Percentiles rank a stretch among this genome's conserved stretches.
phyloP scores from a whole-genome alignment of 371 early-diverging fungal species.

The Mortierella sp. region DNA sequence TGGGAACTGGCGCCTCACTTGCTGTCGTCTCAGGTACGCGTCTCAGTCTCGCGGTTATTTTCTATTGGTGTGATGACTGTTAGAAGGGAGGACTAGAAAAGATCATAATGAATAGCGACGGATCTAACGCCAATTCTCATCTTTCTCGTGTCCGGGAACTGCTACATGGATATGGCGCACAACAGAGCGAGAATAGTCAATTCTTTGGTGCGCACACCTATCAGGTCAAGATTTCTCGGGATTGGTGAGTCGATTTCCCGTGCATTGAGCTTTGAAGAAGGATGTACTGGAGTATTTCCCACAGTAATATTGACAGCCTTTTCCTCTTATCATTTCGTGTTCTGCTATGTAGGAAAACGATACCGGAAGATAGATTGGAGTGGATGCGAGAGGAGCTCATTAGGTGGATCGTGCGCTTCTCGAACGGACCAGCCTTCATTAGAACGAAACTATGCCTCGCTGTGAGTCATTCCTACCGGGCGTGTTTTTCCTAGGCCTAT shows the following conservation, averaged over 20 bases:
- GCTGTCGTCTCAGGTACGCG: constrained; percentile 66
- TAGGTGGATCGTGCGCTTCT: constrained; percentile 70
- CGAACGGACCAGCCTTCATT: constrained; percentile 76
- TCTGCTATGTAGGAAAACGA: constrained; percentile 63
- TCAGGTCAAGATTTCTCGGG: constrained; percentile 84
- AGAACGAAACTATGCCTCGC: constrained; percentile 82
- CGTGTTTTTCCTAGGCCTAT: too few species aligned
- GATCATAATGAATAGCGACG: not conserved
- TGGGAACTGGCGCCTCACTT: constrained; percentile 83
- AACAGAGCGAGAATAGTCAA: constrained; percentile 74
- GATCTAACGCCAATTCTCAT: not conserved
- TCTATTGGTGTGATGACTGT: not conserved
- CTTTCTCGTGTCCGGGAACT: not conserved
- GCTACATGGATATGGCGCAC: not conserved
- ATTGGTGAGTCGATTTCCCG: constrained; percentile 68
- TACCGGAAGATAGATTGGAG: constrained; percentile 71
- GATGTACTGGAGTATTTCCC: not conserved
- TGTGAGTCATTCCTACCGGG: constrained; percentile 59
- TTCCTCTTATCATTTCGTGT: not conserved
- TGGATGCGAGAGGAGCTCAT: constrained; percentile 77
- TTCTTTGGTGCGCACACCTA: constrained; percentile 92
- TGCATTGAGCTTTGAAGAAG: not conserved
- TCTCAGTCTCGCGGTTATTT: not conserved
- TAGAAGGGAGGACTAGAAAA: not conserved
- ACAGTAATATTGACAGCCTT: not conserved